These are phyloP conservation scores for Gynostemma pentaphyllum DNA, from an alignment of 306 rosid genomes.

Conservation along the genomic window DNA sequence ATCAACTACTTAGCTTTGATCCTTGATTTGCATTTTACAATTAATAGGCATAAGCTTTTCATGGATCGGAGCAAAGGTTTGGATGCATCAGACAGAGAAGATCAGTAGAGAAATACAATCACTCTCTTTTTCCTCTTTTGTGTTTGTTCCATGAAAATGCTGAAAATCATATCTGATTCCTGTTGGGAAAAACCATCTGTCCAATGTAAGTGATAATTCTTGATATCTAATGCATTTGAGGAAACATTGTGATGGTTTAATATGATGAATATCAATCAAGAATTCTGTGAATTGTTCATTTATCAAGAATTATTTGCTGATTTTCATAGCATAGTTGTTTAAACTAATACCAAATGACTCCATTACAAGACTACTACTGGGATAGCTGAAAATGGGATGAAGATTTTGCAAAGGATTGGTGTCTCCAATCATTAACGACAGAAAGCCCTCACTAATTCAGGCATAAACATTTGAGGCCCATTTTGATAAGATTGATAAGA, in stretches of 20 bases:
- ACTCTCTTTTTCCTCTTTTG: background rate
- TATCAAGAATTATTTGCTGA: too few relatives aligned
- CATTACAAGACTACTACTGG: too few relatives aligned
- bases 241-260: background rate
- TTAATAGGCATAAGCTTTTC: slow-evolving; percentile 6
- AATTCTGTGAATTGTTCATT: background rate
- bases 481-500: too few relatives aligned
- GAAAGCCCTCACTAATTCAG: too few relatives aligned
- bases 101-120: background rate
- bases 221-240: background rate
- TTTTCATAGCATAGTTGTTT: too few relatives aligned
- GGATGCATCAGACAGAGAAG: background rate
- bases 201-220: background rate
- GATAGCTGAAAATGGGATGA: too few relatives aligned
- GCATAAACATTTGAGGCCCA: too few relatives aligned
- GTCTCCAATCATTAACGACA: too few relatives aligned
- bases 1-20: background rate
- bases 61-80: background rate
- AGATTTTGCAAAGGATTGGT: too few relatives aligned
- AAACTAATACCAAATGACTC: too few relatives aligned
- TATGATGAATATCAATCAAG: background rate
- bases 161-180: background rate
- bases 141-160: background rate
- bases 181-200: background rate
- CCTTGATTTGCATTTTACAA: background rate